These are phyloP conservation scores for Corymbia citriodora DNA, from an alignment of 441 rosid genomes.

Conservation along the genomic window DNA sequence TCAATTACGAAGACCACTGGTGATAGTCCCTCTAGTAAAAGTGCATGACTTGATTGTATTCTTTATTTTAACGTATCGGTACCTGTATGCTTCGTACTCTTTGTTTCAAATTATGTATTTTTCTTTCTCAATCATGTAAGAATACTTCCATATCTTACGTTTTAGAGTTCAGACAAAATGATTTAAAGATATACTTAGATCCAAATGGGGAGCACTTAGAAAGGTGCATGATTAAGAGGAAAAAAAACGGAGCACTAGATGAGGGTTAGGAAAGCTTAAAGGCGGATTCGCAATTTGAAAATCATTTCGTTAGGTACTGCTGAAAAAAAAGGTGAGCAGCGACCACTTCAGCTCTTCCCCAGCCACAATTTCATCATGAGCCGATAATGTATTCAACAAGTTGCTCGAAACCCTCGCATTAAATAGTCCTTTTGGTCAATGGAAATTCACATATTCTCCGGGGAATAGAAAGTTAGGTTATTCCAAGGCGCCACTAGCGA, in stretches of 20 bases:
- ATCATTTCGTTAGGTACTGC: background rate
- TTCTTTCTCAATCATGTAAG: too few species aligned
- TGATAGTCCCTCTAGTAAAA: too few species aligned
- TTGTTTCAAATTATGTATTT: too few species aligned
- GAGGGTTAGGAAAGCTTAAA: background rate
- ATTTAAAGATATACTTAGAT: too few species aligned
- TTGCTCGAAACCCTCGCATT: background rate
- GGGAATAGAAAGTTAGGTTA: background rate
- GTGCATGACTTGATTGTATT: too few species aligned
- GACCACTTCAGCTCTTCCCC: background rate
- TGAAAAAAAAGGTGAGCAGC: background rate
- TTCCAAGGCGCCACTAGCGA: background rate
- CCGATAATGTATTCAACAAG: background rate
- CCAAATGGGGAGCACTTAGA: background rate
- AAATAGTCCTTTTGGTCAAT: background rate
- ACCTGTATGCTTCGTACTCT: too few species aligned
- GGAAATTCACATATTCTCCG: background rate
- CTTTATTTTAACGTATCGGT: too few species aligned
- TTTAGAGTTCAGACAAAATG: too few species aligned
- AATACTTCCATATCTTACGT: too few species aligned
- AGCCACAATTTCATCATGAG: background rate
- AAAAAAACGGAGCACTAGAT: background rate
- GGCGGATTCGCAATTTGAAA: background rate
- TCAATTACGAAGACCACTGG: too few species aligned
- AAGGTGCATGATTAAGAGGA: background rate